These are phyloP conservation scores for Phialocephala sp. DNA, from an alignment of 2,329 filamentous ascomycete species.

Conservation along the genomic window DNA sequence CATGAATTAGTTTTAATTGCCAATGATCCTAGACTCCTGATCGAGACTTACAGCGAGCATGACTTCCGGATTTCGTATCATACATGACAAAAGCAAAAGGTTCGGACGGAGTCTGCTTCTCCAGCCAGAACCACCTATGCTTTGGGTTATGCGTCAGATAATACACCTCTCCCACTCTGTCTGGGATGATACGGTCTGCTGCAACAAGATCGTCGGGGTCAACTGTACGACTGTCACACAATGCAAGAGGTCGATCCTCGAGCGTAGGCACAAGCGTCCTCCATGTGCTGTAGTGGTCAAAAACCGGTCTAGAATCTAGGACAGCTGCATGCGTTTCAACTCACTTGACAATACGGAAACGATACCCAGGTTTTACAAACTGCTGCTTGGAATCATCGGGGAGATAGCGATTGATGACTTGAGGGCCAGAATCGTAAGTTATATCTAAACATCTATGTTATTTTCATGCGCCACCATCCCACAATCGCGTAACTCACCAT, in stretches of 20 bases:
- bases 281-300: slow-evolving; percentile 34
- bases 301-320: neutral
- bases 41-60: slow-evolving; percentile 32
- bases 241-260: slow-evolving; percentile 34
- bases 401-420: slow-evolving; percentile 26
- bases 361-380: slow-evolving; percentile 31
- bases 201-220: slow-evolving; percentile 34
- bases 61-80: slow-evolving; percentile 29
- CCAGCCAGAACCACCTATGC: slow-evolving; percentile 39
- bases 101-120: slow-evolving; percentile 33
- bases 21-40: neutral
- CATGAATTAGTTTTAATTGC: neutral
- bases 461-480: neutral
- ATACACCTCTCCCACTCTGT: slow-evolving; percentile 36
- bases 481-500: slow-evolving; percentile 22
- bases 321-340: neutral
- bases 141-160: slow-evolving; percentile 35
- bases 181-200: slow-evolving; percentile 36
- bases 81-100: slow-evolving; percentile 38
- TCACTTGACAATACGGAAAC: slow-evolving; percentile 34
- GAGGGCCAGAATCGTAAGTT: slow-evolving; percentile 30
- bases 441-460: slow-evolving; percentile 25
- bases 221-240: slow-evolving; percentile 36
- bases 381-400: slow-evolving; percentile 10
- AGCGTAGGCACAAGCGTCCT: slow-evolving; percentile 33